Evolutionary conservation across 2,329 filamentous ascomycete genomes (phyloP), one percentile per base, ranked within the genome.

Genomic region (Pezicula rhizophila): DNA sequence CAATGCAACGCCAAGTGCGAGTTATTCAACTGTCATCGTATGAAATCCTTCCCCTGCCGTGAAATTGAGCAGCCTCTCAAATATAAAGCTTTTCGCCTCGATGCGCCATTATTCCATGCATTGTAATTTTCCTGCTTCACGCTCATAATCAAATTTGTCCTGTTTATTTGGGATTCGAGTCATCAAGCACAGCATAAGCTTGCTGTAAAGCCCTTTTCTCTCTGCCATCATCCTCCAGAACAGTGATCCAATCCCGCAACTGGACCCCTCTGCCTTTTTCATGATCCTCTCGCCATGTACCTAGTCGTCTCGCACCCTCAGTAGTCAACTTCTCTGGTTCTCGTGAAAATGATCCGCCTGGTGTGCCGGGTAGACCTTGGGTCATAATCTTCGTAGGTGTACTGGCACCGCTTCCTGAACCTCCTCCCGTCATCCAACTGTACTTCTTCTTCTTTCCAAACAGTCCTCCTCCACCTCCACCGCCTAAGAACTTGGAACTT

Each of bases 261-360:
- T 96, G 90, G 42, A 96, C 88, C 23, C 84, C 84, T 57, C 77
- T 79, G 28, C 89, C 89, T 62, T 85, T 86, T 18, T 85, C 81
- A 46, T 80, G 82, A 59, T 89, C 85, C 66, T 96, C 90, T 51
- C 88, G 79, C 78, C 84, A 88, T 14, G 78, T 76, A n/a, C 88
- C 88, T 34, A 89, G 70, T 46, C 82, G 79, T 46, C 82, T 80
- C 20, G 79, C 75, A 14, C 79, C 77, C 31, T 80, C 77, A 2
- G 72, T 75, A 4, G 80, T 79, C 49, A 85, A 59, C 57, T 63
- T 59, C 58, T 68, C 67, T 1, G 65, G 59, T 17, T 63, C 64
- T 20, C 53, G 55, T 37, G 65, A 68, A 26, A 60, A 64, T n/a
- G 61, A 60, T 6, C 60, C 66, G 50, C 55, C 64, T 45, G 61